Evolutionary conservation across 2,329 filamentous ascomycete species (phyloP).

Genomic region (Ceratocystis lukuohia): DNA sequence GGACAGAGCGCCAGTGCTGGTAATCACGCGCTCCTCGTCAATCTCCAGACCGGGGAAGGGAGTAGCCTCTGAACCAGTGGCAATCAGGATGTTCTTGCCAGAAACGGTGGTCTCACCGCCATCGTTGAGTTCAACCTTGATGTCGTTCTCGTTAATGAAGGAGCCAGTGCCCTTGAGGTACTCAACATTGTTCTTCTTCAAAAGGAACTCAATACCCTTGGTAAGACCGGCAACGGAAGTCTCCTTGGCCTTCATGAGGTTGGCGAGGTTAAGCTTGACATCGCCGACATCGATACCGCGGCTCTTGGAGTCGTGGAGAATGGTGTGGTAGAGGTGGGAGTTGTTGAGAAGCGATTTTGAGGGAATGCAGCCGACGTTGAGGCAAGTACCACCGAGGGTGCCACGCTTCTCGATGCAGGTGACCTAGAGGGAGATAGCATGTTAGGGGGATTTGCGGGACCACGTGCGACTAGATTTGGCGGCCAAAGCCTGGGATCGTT

Average conservation of each 20-base stretch:
- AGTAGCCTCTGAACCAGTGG: slow-evolving; percentile 87
- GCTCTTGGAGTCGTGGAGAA: slow-evolving; percentile 91
- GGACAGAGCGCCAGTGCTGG: slow-evolving; percentile 86
- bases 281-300: slow-evolving; percentile 95
- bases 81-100: slow-evolving; percentile 97
- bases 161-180: slow-evolving; percentile 89
- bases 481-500: no score
- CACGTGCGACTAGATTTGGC: neutral
- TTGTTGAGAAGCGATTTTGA: slow-evolving; percentile 99
- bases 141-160: slow-evolving; percentile 77
- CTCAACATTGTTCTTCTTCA: slow-evolving; percentile 99
- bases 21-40: slow-evolving; percentile 94
- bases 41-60: slow-evolving; percentile 93
- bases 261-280: slow-evolving; percentile 85
- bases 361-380: slow-evolving; percentile 98
- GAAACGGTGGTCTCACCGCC: slow-evolving; percentile 77
- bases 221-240: slow-evolving; percentile 76
- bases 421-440: slow-evolving; percentile 43
- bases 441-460: neutral
- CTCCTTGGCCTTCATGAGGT: slow-evolving; percentile 99
- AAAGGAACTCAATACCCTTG: slow-evolving; percentile 93
- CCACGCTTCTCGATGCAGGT: slow-evolving; percentile 98
- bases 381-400: slow-evolving; percentile 83
- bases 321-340: slow-evolving; percentile 94
- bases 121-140: slow-evolving; percentile 81